These are phyloP conservation scores for Fusarium siculi DNA, from an alignment of 2,329 filamentous ascomycete genomes.

Conservation along the genomic window DNA sequence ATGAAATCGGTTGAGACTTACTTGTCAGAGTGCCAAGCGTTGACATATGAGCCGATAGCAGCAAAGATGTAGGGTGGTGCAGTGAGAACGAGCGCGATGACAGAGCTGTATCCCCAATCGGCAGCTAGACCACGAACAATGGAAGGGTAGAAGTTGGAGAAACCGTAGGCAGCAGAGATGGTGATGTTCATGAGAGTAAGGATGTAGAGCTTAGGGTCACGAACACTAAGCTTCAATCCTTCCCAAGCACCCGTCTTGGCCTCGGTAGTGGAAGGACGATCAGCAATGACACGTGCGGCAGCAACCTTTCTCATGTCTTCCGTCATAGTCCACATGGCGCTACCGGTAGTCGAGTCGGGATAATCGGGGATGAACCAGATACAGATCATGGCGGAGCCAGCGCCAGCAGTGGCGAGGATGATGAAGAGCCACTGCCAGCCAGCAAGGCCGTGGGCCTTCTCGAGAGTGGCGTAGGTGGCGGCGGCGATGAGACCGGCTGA, in stretches of 20 bases:
- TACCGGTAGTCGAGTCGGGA: neutral
- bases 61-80: slow-evolving; percentile 13
- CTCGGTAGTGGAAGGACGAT: neutral
- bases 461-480: slow-evolving; percentile 3
- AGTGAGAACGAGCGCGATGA: slow-evolving; percentile 11
- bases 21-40: slow-evolving; percentile 22
- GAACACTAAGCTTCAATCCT: slow-evolving; percentile 12
- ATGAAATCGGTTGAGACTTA: neutral
- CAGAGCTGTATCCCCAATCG: slow-evolving; percentile 12
- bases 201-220: slow-evolving; percentile 16
- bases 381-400: slow-evolving; percentile 16
- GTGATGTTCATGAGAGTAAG: slow-evolving; percentile 19
- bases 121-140: slow-evolving; percentile 8
- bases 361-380: slow-evolving; percentile 22
- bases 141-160: slow-evolving; percentile 18
- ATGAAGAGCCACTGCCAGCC: slow-evolving; percentile 22
- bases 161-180: slow-evolving; percentile 13
- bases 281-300: slow-evolving; percentile 7
- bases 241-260: slow-evolving; percentile 19
- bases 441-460: neutral
- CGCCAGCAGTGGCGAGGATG: slow-evolving; percentile 3
- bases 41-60: slow-evolving; percentile 13
- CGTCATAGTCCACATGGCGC: slow-evolving; percentile 10
- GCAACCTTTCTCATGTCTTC: slow-evolving; percentile 18
- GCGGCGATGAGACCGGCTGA: slow-evolving; percentile 10